Percentiles rank a stretch among this genome's conserved stretches.
These are phyloP conservation scores for Backusella parvicylindrica DNA, from an alignment of 192 early-diverging fungal species.

Conservation along the genomic window DNA sequence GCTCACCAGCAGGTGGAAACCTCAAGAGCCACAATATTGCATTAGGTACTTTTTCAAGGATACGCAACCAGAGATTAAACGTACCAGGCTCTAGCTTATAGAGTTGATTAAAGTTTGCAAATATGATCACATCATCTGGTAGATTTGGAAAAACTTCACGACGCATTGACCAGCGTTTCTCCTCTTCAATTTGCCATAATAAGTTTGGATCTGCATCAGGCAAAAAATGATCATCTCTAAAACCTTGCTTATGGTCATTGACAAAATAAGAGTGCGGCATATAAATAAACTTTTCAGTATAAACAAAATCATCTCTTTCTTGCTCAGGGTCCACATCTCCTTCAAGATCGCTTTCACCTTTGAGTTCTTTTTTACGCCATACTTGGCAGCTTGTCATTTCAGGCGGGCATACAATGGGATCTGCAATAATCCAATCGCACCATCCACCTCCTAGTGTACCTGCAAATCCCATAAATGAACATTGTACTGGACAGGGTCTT, in stretches of 20 bases:
- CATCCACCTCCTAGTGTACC: constrained; percentile 86
- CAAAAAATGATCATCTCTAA: constrained; percentile 55
- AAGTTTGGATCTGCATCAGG: constrained; percentile 25
- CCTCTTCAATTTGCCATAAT: constrained; percentile 77
- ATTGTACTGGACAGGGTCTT: constrained; percentile 84
- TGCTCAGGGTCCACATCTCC: constrained; percentile 59
- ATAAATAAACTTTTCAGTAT: constrained; percentile 85
- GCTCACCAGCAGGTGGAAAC: constrained; percentile 85
- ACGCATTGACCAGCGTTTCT: constrained; percentile 80
- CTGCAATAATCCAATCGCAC: constrained; percentile 81
- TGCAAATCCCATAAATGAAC: constrained; percentile 92
- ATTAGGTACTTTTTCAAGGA: constrained; percentile 77
- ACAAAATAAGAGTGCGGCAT: constrained; percentile 95
- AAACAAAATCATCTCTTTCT: constrained; percentile 62
- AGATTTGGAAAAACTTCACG: constrained; percentile 80
- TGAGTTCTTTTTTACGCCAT: constrained; percentile 47
- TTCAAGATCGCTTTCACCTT: constrained; percentile 38
- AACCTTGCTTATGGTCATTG: constrained; percentile 91
- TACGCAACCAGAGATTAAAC: constrained; percentile 82
- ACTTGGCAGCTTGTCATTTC: constrained; percentile 59
- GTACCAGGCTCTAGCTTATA: constrained; percentile 92
- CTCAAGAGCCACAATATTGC: constrained; percentile 88
- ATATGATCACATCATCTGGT: constrained; percentile 81
- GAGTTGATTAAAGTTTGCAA: constrained; percentile 96
- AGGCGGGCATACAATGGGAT: constrained; percentile 72